Conservation (phyloP, 192 early-diverging fungal genomes). For the Dispira simplex region DNA sequence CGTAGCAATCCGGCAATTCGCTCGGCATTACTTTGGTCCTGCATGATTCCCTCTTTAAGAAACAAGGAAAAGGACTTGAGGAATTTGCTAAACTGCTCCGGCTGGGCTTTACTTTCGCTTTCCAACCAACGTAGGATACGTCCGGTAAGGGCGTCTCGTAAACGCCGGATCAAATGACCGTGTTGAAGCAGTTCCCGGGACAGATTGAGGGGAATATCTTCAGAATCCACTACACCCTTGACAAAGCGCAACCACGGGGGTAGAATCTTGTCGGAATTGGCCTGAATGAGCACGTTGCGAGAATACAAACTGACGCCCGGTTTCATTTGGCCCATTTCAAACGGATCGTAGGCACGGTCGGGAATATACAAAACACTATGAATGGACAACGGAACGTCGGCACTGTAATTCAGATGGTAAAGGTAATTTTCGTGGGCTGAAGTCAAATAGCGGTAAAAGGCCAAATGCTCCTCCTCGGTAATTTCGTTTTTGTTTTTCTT, state of each 20-base stretch:
- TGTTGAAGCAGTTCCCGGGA: conserved; percentile 73
- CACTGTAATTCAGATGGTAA: conserved; percentile 41
- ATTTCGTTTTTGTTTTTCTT: conserved; percentile 35
- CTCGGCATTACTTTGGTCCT: conserved; percentile 36
- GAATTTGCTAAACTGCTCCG: conserved; percentile 34
- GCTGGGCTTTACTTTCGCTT: conserved; percentile 28
- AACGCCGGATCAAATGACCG: conserved; percentile 35
- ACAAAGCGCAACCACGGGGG: conserved; percentile 64
- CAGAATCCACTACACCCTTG: conserved; percentile 69
- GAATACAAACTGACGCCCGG: conserved; percentile 48
- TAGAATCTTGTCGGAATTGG: conserved; percentile 48
- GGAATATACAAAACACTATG: conserved; percentile 40
- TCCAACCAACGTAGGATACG: conserved; percentile 40
- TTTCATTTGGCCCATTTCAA: conserved; percentile 33
- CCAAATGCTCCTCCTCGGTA: conserved; percentile 36
- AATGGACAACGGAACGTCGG: conserved; percentile 44
- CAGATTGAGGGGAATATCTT: conserved; percentile 74
- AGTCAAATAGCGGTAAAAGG: conserved; percentile 45
- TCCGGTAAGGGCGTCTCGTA: conserved; percentile 33
- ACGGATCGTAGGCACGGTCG: conserved; percentile 36
- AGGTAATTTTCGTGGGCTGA: conserved; percentile 39
- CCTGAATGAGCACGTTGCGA: conserved; percentile 46
- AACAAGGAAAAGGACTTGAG: conserved; percentile 47
- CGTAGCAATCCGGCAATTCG: conserved; percentile 44
- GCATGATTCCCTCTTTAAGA: conserved; percentile 62